phyloP scores from a whole-genome alignment of 805 yeast genomes.

The Saccharomycopsis microspora region DNA sequence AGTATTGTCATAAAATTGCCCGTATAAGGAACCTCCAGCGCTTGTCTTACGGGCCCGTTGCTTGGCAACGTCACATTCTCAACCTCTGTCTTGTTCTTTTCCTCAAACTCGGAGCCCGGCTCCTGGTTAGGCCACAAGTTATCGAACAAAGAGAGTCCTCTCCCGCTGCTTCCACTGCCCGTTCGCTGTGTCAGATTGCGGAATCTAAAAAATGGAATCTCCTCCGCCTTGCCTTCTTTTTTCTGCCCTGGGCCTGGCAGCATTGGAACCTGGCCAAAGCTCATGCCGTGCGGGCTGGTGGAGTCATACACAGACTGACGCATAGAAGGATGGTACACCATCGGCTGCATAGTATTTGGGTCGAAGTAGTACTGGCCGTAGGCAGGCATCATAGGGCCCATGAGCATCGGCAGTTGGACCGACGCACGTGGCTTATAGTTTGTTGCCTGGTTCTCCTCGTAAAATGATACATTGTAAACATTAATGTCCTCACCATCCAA shows the following conservation, averaged over 20 bases:
- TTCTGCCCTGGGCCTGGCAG: too few relatives aligned
- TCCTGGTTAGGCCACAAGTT: slow-evolving; percentile 3
- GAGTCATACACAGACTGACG: background rate
- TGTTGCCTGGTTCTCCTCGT: background rate
- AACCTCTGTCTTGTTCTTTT: background rate
- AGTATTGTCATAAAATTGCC: slow-evolving; percentile 4
- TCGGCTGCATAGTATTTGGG: background rate
- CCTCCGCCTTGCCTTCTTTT: background rate
- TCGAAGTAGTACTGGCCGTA: background rate
- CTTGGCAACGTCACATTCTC: background rate
- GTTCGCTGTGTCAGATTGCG: slow-evolving; percentile 6
- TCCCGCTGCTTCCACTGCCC: slow-evolving; percentile 7
- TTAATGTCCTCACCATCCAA: slow-evolving; percentile 7
- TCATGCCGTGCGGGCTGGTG: too few relatives aligned
- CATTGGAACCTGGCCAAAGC: too few relatives aligned
- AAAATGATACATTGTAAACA: slow-evolving; percentile 1
- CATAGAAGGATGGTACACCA: background rate
- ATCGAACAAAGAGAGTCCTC: slow-evolving; percentile 12
- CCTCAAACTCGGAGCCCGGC: background rate
- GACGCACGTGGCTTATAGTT: background rate
- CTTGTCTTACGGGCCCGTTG: background rate
- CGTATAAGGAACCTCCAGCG: background rate
- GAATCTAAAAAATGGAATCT: slow-evolving; percentile 1
- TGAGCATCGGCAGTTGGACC: background rate
- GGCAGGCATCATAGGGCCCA: background rate